Conservation (phyloP, 352 stramenopile genomes). For the Pythium dissotocum region DNA sequence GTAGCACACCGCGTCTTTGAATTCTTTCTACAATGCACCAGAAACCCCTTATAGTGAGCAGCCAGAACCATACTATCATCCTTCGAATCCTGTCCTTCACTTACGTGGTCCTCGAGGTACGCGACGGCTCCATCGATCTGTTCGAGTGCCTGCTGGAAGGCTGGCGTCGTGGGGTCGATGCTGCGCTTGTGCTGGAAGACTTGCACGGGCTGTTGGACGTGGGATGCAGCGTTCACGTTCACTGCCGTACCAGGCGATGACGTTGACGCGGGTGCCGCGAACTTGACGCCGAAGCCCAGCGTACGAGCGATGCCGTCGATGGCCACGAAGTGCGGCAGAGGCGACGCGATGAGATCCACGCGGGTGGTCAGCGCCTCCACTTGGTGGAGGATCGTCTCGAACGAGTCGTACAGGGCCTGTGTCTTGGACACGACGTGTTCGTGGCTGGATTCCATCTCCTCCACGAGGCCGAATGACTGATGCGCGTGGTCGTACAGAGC, state of each 20-base stretch:
- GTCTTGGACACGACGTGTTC: constrained; percentile 75
- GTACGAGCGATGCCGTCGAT: constrained; percentile 56
- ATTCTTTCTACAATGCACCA: constrained; percentile 49
- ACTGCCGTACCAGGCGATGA: constrained; percentile 2
- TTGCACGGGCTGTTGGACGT: constrained; percentile 49
- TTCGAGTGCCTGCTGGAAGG: constrained; percentile 62
- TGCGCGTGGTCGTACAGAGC: constrained; percentile 55
- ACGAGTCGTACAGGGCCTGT: constrained; percentile 73
- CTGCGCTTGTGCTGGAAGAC: constrained; percentile 76
- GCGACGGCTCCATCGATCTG: constrained; percentile 67
- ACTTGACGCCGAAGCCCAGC: constrained; percentile 74
- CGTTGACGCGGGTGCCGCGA: constrained; percentile 38
- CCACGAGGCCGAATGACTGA: constrained; percentile 60
- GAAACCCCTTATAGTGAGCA: constrained; percentile 7
- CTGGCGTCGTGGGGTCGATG: constrained; percentile 66
- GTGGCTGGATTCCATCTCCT: constrained; percentile 84
- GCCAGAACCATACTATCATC: neutral
- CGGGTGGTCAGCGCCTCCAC: constrained; percentile 49
- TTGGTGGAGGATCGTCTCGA: constrained; percentile 56
- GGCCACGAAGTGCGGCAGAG: constrained; percentile 73
- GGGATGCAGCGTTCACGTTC: constrained; percentile 2
- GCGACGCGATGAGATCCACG: constrained; percentile 58
- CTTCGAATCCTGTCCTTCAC: constrained; percentile 7
- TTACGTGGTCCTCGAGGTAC: constrained; percentile 72
- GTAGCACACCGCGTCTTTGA: constrained; percentile 68